A percentile compares a stretch with the other conserved stretches of the same genome.
Evolutionary conservation across 805 yeast genomes (phyloP).

Genomic region (Clavispora phyllophila): DNA sequence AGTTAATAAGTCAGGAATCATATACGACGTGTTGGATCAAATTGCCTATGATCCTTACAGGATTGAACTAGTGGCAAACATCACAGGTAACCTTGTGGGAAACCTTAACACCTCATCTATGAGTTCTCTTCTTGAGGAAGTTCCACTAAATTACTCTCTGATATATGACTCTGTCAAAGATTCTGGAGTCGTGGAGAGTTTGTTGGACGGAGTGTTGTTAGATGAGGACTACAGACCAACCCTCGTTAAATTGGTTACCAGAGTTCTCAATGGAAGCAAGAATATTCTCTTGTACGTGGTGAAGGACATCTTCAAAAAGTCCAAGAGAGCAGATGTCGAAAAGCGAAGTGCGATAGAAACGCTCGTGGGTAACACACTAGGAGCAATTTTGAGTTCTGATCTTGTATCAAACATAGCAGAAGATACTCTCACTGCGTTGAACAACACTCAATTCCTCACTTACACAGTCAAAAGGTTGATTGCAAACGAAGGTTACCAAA

Average conservation of each 20-base stretch:
- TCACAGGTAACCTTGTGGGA: conserved; percentile 21
- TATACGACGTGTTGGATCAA: conserved; percentile 32
- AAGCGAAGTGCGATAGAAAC: conserved; percentile 18
- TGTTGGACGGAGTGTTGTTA: conserved; percentile 34
- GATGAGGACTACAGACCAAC: conserved; percentile 29
- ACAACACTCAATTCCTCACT: conserved; percentile 37
- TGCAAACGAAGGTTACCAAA: conserved; percentile 29
- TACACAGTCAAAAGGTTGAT: conserved; percentile 32
- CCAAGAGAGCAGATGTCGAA: conserved; percentile 12
- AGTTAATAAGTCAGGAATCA: conserved; percentile 29
- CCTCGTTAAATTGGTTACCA: conserved; percentile 26
- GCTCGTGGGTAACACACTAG: conserved; percentile 26
- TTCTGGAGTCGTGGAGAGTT: conserved; percentile 32
- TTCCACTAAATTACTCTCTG: conserved; percentile 14
- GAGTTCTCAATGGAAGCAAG: conserved; percentile 29
- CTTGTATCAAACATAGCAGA: conserved; percentile 21
- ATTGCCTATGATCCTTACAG: conserved; percentile 27
- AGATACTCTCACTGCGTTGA: conserved; percentile 30
- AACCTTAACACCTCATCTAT: conserved; percentile 8
- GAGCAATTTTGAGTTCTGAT: conserved; percentile 24
- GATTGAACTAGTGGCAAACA: conserved; percentile 26
- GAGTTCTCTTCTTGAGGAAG: conserved; percentile 12
- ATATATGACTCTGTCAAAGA: conserved; percentile 20
- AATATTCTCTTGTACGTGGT: conserved; percentile 19
- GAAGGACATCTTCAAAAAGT: conserved; percentile 17